Evolutionary conservation across 2,329 filamentous ascomycete species (phyloP).

Genomic region (Colletotrichum tabaci): DNA sequence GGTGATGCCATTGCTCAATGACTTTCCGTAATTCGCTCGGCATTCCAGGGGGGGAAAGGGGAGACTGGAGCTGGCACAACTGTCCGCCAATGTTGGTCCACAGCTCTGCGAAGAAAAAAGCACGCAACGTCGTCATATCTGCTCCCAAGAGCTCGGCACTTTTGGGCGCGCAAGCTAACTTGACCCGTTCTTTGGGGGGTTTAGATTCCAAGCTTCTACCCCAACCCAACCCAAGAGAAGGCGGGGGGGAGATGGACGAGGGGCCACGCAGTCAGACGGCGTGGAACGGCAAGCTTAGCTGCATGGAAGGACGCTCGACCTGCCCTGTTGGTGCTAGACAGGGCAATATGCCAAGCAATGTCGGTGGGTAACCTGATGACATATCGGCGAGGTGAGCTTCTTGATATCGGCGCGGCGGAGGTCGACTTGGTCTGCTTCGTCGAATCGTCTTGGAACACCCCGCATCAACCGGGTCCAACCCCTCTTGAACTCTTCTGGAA

Average conservation of each 20-base stretch:
- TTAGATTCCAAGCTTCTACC: neutral
- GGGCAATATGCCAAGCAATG: conserved; percentile 22
- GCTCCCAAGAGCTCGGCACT: neutral
- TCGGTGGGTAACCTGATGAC: conserved; percentile 27
- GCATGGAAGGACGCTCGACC: conserved; percentile 20
- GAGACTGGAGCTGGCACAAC: neutral
- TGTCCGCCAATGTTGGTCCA: neutral
- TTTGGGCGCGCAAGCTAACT: neutral
- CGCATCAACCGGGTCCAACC: neutral
- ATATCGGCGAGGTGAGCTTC: neutral
- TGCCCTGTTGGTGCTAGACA: conserved; percentile 36
- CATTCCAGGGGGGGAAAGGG: neutral
- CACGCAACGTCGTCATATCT: conserved; percentile 19
- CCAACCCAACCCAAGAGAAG: neutral
- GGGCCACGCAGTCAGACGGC: conserved; percentile 15
- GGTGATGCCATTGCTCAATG: conserved; percentile 27
- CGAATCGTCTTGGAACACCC: neutral
- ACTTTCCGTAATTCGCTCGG: neutral
- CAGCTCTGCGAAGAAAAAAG: neutral
- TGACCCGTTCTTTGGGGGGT: neutral
- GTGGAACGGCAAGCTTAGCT: neutral
- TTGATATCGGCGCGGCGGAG: neutral
- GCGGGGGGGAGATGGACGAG: too few relatives aligned
- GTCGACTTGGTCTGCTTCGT: neutral
- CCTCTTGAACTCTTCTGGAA: neutral